Percentiles rank a stretch among this genome's conserved stretches.
phyloP scores from a whole-genome alignment of 2,329 filamentous ascomycete species.

The Cladophialophora yegresii region DNA sequence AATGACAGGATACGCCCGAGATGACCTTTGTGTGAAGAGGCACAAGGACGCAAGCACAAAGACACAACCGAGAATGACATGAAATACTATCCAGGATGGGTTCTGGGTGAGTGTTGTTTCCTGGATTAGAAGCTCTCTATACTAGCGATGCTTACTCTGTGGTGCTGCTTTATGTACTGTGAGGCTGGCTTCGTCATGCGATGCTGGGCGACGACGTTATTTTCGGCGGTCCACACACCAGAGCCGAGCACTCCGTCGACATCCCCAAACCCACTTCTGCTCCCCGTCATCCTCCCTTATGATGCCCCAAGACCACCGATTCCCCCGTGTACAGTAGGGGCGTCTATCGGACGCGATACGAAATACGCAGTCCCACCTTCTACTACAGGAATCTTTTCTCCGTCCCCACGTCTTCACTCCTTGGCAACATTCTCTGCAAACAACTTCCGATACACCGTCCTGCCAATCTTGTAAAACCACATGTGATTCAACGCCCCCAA shows the following conservation, averaged over 20 bases:
- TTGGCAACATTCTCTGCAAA: not conserved
- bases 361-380: not conserved
- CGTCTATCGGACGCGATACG: not conserved
- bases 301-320: too few relatives aligned
- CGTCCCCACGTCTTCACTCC: not conserved
- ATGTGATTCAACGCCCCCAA: not conserved
- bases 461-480: slow-evolving; percentile 12
- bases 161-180: not conserved
- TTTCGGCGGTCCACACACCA: not conserved
- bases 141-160: not conserved
- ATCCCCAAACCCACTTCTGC: not conserved
- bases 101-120: not conserved
- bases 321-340: not conserved
- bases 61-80: not conserved
- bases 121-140: not conserved
- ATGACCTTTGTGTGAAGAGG: not conserved
- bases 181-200: not conserved
- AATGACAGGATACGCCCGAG: not conserved
- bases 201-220: not conserved
- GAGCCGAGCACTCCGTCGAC: not conserved
- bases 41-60: not conserved
- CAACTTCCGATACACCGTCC: slow-evolving; percentile 5
- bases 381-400: not conserved
- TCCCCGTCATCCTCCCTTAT: too few relatives aligned
- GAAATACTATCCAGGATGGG: not conserved